These are phyloP conservation scores for Tolypocladium pustulatum DNA, from an alignment of 2,329 filamentous ascomycete genomes.

Conservation along the genomic window DNA sequence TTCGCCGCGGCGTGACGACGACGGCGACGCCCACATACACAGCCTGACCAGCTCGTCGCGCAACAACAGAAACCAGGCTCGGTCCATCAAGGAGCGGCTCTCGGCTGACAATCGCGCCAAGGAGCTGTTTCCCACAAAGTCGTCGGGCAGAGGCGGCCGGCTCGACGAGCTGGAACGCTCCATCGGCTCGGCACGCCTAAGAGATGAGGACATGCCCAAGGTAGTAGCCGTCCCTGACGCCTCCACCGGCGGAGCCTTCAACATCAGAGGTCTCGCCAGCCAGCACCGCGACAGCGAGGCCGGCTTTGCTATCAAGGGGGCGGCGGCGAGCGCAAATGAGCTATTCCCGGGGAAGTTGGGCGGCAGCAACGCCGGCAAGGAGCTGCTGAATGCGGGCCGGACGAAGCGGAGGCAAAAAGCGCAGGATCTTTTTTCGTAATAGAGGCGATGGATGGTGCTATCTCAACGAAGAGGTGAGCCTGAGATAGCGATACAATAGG, in stretches of 20 bases:
- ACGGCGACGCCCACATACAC: constrained; percentile 29
- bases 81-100: constrained; percentile 22
- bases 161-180: constrained; percentile 27
- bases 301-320: constrained; percentile 59
- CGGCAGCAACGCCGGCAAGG: constrained; percentile 51
- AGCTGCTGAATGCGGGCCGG: constrained; percentile 47
- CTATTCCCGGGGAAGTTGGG: constrained; percentile 57
- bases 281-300: constrained; percentile 31
- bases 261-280: constrained; percentile 48
- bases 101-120: constrained; percentile 18
- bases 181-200: constrained; percentile 25
- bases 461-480: neutral
- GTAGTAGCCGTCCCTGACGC: constrained; percentile 46
- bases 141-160: constrained; percentile 15
- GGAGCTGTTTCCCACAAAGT: constrained; percentile 29
- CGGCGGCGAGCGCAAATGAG: constrained; percentile 44
- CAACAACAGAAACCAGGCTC: constrained; percentile 24
- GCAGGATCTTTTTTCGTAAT: constrained; percentile 61
- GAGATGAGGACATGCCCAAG: constrained; percentile 33
- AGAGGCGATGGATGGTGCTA: neutral
- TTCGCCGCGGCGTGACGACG: constrained; percentile 35
- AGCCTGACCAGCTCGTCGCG: constrained; percentile 17
- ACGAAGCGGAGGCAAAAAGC: constrained; percentile 54
- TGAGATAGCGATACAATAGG: too few species aligned
- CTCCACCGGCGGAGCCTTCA: constrained; percentile 34